Evolutionary conservation across 2,329 filamentous ascomycete genomes (phyloP).

Genomic region (Lecanicillium sp.): DNA sequence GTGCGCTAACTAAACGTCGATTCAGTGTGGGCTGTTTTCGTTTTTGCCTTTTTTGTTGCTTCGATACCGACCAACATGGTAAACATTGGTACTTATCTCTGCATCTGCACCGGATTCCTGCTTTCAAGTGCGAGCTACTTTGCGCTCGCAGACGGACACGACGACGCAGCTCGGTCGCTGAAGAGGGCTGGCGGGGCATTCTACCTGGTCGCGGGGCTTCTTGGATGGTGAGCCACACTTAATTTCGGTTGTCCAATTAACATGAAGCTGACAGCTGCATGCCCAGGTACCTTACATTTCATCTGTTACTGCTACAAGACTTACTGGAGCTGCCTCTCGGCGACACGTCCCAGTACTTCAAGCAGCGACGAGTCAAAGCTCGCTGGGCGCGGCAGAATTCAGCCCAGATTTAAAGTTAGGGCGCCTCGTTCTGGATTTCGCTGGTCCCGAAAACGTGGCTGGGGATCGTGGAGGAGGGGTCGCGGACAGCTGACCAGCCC

Average conservation of each 20-base stretch:
- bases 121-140: slow-evolving; percentile 21
- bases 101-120: slow-evolving; percentile 20
- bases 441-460: too few relatives aligned
- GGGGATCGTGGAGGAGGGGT: too few relatives aligned
- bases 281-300: slow-evolving; percentile 21
- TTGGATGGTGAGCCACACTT: slow-evolving; percentile 18
- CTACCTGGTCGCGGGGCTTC: slow-evolving; percentile 21
- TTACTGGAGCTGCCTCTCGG: slow-evolving; percentile 20
- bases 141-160: slow-evolving; percentile 20
- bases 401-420: too few relatives aligned
- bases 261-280: background rate
- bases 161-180: slow-evolving; percentile 11
- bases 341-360: slow-evolving; percentile 21
- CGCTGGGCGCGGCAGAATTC: too few relatives aligned
- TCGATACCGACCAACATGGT: slow-evolving; percentile 20
- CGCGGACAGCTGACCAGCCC: too few relatives aligned
- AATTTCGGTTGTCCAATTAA: background rate
- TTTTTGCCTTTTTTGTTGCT: slow-evolving; percentile 20
- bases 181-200: slow-evolving; percentile 22
- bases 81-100: slow-evolving; percentile 21
- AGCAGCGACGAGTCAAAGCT: too few relatives aligned
- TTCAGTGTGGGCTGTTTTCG: slow-evolving; percentile 22
- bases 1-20: background rate
- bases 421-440: too few relatives aligned
- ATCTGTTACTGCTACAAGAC: slow-evolving; percentile 21